Percentiles rank a stretch among this genome's conserved stretches.
Evolutionary conservation across 345 rosid genomes (phyloP).

Genomic region (Punica granatum): DNA sequence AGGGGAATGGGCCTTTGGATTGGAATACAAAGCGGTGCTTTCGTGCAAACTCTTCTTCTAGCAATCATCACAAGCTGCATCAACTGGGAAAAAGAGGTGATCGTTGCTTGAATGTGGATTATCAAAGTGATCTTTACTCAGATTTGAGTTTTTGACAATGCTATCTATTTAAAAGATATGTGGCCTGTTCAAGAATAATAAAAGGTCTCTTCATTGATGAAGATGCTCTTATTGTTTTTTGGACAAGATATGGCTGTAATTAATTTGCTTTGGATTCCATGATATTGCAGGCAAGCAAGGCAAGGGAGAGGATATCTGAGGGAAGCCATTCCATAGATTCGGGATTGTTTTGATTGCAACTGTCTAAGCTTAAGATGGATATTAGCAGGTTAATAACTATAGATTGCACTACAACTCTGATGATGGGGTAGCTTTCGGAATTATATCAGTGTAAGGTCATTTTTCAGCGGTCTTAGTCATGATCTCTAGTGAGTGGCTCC

Average conservation of each 20-base stretch:
- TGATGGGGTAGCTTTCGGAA: too few species aligned
- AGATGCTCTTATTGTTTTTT: neutral
- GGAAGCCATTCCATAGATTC: neutral
- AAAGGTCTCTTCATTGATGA: too few species aligned
- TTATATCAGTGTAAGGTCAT: too few species aligned
- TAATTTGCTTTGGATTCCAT: neutral
- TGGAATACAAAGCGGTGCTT: conserved; percentile 15
- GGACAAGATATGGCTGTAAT: too few species aligned
- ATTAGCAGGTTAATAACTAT: neutral
- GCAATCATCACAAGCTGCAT: conserved; percentile 16
- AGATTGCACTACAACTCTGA: too few species aligned
- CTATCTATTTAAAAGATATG: too few species aligned
- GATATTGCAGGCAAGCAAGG: neutral
- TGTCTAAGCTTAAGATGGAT: too few species aligned
- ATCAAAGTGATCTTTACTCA: too few species aligned
- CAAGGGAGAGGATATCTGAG: conserved; percentile 4
- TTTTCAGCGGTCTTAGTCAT: too few species aligned
- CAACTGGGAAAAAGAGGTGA: conserved; percentile 26
- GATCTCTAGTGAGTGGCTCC: too few species aligned
- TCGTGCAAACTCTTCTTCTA: conserved; percentile 18
- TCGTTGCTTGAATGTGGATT: neutral
- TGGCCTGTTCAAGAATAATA: neutral
- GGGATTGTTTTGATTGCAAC: neutral
- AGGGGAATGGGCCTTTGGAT: conserved; percentile 23
- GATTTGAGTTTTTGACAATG: too few species aligned